Conservation (phyloP, 192 early-diverging fungal genomes). For the Backusella macrospora region DNA sequence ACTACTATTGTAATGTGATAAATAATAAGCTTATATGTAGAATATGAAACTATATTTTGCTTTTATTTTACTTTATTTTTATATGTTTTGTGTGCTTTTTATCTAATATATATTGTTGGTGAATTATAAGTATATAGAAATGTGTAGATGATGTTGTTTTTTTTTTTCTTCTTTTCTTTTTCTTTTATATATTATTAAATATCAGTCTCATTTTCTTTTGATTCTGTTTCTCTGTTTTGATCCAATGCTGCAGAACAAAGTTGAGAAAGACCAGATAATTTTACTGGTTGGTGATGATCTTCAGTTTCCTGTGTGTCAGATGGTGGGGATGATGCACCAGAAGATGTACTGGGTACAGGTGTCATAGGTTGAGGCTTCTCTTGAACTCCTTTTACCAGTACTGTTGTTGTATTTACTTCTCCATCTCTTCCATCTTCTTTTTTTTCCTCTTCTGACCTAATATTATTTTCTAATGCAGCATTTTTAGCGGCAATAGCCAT, state of each 20-base stretch:
- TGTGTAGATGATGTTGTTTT: not conserved
- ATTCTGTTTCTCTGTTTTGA: not conserved
- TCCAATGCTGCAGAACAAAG: constrained; percentile 30
- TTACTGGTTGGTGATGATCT: not conserved
- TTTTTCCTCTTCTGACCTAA: not conserved
- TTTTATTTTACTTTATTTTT: not conserved
- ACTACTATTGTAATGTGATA: no score
- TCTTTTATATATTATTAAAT: not conserved
- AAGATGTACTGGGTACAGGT: constrained; percentile 38
- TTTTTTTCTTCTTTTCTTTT: not conserved
- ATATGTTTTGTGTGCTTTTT: not conserved
- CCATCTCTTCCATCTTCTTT: not conserved
- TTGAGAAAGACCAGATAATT: constrained; percentile 26
- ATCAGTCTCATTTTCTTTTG: not conserved
- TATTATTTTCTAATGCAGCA: not conserved
- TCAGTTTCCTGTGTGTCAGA: constrained; percentile 26
- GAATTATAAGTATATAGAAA: not conserved
- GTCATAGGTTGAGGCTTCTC: constrained; percentile 34
- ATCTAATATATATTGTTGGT: not conserved
- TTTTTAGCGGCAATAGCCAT: not conserved
- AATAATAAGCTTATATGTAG: no score
- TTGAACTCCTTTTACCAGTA: not conserved
- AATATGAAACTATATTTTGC: no score
- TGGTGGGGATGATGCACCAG: constrained; percentile 32
- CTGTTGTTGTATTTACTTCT: not conserved